These are phyloP conservation scores for Apium graveolens DNA, from an alignment of 129 eudicot genomes.

Conservation along the genomic window DNA sequence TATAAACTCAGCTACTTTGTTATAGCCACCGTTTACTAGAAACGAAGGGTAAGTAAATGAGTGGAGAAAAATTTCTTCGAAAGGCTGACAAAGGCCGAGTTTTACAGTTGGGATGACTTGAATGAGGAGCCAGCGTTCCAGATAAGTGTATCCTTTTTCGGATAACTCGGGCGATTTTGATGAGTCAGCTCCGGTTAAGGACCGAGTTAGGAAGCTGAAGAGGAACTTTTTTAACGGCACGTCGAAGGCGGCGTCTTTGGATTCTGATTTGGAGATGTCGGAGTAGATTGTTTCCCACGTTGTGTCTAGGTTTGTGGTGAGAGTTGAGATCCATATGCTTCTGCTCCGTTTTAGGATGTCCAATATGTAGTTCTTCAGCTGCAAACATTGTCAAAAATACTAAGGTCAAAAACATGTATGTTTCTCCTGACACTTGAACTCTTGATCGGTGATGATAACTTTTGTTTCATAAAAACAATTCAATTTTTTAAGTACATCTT, in stretches of 20 bases:
- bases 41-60: slow-evolving; percentile 47
- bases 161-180: slow-evolving; percentile 26
- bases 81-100: slow-evolving; percentile 37
- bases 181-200: slow-evolving; percentile 36
- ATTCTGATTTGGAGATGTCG: slow-evolving; percentile 15
- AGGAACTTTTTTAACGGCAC: slow-evolving; percentile 33
- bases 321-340: slow-evolving; percentile 29
- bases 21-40: slow-evolving; percentile 32
- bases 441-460: too few species aligned
- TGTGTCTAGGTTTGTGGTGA: slow-evolving; percentile 31
- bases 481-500: too few species aligned
- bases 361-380: slow-evolving; percentile 30
- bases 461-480: too few species aligned
- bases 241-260: slow-evolving; percentile 17
- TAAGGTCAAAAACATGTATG: too few species aligned
- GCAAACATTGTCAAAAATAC: not conserved
- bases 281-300: slow-evolving; percentile 40
- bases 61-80: slow-evolving; percentile 43
- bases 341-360: slow-evolving; percentile 47
- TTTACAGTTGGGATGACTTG: slow-evolving; percentile 36
- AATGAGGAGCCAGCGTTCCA: slow-evolving; percentile 40
- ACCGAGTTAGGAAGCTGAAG: slow-evolving; percentile 33
- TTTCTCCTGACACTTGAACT: too few species aligned
- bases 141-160: slow-evolving; percentile 27
- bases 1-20: slow-evolving; percentile 30